Base-by-base conservation (phyloP, 2,329 filamentous ascomycete genomes). In the Pseudocercospora pini-densiflorae region DNA sequence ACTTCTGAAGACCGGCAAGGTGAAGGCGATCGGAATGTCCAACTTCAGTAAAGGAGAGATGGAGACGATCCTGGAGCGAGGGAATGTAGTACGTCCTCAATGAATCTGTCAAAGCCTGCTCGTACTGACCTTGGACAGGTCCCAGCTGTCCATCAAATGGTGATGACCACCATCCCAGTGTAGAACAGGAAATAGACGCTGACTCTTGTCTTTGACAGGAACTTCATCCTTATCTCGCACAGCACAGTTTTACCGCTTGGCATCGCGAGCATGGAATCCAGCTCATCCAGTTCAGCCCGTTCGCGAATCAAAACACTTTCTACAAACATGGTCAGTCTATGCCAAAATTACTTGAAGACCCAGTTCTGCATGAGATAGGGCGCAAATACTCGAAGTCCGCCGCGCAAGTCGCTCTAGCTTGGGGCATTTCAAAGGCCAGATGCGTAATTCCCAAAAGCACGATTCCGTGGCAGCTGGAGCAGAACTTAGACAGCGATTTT, bases 201-300 rank as follows among this genome's bases (percentile, higher is more conserved):
- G 36, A 40, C 36, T n/a, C 4, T 40, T 16, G 1, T 5, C 14
- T 14, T 16, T 5, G 33, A 40, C 14, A 40, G 36, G 90, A 92
- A 79, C 90, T 90, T 82, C 88, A 90, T 81, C 90, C 89, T 12
- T 85, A 85, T 6, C 85, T 91, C 12, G 89, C 89, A 1, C 89
- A 93, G 80, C 85, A 90, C 72, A 88, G 91, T 67, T 87, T 93
- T 66, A 87, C 90, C 65, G 86, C 90, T 69, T 85, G 88, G 72
- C 92, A 89, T 83, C 85, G 85, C 65, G 80, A 83, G 64, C 89
- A 90, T 79, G 87, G 86, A 64, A 91, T 93, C 66, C 86, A 91
- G 75, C 80, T 92, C 75, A 89, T 92, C 69, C 90, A 90, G 12
- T 93, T 92, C 82, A 81, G 79, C 64, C 82, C 82, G 10, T 74